phyloP scores from a whole-genome alignment of 495 filamentous ascomycete species.

The Filosporella fistucella region DNA sequence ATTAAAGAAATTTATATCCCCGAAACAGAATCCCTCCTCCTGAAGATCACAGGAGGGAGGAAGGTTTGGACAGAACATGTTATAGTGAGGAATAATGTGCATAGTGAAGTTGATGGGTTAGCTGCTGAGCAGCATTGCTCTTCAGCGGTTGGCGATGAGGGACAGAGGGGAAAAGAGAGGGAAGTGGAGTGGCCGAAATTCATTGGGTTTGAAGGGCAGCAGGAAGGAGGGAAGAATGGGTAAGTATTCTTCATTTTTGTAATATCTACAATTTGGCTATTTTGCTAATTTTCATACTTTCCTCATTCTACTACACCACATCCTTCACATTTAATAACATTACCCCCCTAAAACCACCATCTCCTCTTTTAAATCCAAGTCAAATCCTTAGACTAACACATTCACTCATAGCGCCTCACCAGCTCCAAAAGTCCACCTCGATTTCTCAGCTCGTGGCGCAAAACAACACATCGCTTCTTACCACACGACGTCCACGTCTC shows the following conservation, averaged over 20 bases:
- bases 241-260: too few relatives aligned
- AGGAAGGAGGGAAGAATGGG: too few relatives aligned
- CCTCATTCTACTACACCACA: too few relatives aligned
- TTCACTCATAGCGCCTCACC: constrained; percentile 10
- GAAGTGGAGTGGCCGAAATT: too few relatives aligned
- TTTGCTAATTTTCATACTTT: too few relatives aligned
- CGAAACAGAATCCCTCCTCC: constrained; percentile 10
- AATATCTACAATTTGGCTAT: too few relatives aligned
- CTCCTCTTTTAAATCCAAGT: too few relatives aligned
- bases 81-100: neutral
- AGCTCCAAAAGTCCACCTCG: constrained; percentile 16
- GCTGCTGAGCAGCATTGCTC: neutral
- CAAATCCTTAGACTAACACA: too few relatives aligned
- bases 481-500: neutral
- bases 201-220: too few relatives aligned
- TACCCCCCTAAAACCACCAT: too few relatives aligned
- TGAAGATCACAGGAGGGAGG: constrained; percentile 12
- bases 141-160: constrained; percentile 1
- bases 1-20: constrained; percentile 15
- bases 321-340: too few relatives aligned
- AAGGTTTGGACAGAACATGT: constrained; percentile 8
- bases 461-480: constrained; percentile 11
- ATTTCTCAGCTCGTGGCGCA: constrained; percentile 14
- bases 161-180: too few relatives aligned
- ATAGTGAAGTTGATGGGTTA: neutral